These are phyloP conservation scores for Hymenoscyphus fructigenus DNA, from an alignment of 2,329 filamentous ascomycete species.

Conservation along the genomic window DNA sequence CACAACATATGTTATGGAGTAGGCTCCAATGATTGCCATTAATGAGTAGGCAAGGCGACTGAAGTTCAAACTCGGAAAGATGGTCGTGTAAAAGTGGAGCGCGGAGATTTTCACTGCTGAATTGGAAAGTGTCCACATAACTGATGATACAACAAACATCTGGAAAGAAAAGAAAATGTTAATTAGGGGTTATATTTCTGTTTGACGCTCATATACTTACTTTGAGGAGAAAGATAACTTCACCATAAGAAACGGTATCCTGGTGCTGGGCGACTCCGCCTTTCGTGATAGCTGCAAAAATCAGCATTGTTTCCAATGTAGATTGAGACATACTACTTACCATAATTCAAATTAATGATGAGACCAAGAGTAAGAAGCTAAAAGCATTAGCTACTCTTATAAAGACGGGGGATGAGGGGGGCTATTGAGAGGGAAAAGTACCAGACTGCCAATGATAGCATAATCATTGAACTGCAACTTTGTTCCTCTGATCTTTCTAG, in stretches of 20 bases:
- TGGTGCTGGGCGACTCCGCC: conserved; percentile 1
- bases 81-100: conserved; percentile 10
- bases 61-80: not conserved
- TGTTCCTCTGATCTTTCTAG: not conserved
- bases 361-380: not conserved
- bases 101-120: conserved; percentile 4
- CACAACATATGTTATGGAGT: not conserved
- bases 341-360: conserved; percentile 4
- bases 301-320: not conserved
- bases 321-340: not conserved
- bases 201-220: not conserved
- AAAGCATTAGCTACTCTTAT: not conserved
- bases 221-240: conserved; percentile 1
- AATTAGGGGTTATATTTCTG: not conserved
- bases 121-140: not conserved
- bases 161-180: not conserved
- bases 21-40: not conserved
- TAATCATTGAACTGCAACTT: conserved; percentile 1
- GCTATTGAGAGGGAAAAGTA: not conserved
- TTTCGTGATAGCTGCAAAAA: conserved; percentile 5
- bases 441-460: not conserved
- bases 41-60: not conserved
- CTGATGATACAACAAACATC: not conserved
- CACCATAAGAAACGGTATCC: not conserved
- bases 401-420: no score